These are phyloP conservation scores for Rhododendron kiyosumense DNA, from an alignment of 148 eudicot genomes.

Conservation along the genomic window DNA sequence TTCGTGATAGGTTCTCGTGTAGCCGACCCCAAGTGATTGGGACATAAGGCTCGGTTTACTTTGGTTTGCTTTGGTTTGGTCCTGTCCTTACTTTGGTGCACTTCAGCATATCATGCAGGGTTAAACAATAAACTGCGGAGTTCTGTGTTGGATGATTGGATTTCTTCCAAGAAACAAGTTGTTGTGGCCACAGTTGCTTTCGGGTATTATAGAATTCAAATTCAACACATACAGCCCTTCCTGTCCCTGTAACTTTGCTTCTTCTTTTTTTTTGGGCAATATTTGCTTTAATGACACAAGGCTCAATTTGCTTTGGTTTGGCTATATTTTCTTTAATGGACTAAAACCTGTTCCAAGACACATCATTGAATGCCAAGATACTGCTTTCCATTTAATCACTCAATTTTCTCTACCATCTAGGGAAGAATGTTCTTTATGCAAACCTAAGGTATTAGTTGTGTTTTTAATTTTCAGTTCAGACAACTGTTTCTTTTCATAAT, in stretches of 20 bases:
- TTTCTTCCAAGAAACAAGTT: constrained; percentile 79
- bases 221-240: neutral
- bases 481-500: neutral
- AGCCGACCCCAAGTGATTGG: too few species aligned
- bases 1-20: neutral
- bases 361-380: neutral
- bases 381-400: neutral
- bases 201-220: constrained; percentile 46
- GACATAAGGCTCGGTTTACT: too few species aligned
- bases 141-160: constrained; percentile 89
- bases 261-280: neutral
- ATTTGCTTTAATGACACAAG: neutral
- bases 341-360: neutral
- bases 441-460: neutral
- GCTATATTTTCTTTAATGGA: neutral
- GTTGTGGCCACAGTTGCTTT: constrained; percentile 98
- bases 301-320: neutral
- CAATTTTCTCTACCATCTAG: neutral
- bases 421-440: neutral
- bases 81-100: constrained; percentile 13
- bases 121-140: constrained; percentile 77
- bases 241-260: neutral
- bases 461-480: neutral
- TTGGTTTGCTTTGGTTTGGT: too few species aligned
- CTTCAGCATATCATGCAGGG: constrained; percentile 92